Percentiles rank a stretch among this genome's conserved stretches.
These are phyloP conservation scores for Diaporthe amygdali DNA, from an alignment of 2,329 filamentous ascomycete species.

Conservation along the genomic window DNA sequence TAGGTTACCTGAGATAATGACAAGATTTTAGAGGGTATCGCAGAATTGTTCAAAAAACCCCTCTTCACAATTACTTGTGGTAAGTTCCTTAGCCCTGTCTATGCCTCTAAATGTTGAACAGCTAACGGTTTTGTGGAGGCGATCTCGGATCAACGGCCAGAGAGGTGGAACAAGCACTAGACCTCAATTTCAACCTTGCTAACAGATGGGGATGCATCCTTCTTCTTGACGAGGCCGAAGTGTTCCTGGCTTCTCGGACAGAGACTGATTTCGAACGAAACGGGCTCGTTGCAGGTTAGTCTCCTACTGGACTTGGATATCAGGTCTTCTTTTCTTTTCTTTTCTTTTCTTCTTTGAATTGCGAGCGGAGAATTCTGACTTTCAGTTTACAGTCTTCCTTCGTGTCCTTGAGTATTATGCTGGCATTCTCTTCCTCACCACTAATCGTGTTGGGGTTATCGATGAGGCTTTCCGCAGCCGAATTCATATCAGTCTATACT, in stretches of 20 bases:
- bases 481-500: slow-evolving; percentile 55
- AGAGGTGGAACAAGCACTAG: slow-evolving; percentile 35
- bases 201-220: slow-evolving; percentile 31
- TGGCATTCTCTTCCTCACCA: slow-evolving; percentile 56
- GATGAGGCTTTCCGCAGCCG: slow-evolving; percentile 53
- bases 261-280: slow-evolving; percentile 8
- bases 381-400: slow-evolving; percentile 40
- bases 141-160: slow-evolving; percentile 40
- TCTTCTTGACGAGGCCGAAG: slow-evolving; percentile 23
- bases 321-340: background rate
- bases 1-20: background rate
- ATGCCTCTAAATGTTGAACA: background rate
- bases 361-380: too few species aligned
- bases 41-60: slow-evolving; percentile 28
- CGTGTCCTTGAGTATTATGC: slow-evolving; percentile 47
- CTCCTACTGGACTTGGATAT: background rate
- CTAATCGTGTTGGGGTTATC: slow-evolving; percentile 52
- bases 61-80: slow-evolving; percentile 30
- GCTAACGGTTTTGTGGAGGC: background rate
- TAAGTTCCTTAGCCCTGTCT: background rate
- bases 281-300: slow-evolving; percentile 13
- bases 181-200: slow-evolving; percentile 28
- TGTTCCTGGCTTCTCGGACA: background rate
- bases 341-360: too few species aligned
- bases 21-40: slow-evolving; percentile 28